phyloP scores from a whole-genome alignment of 106 monocot genomes.

The Dendrobium huoshanense region DNA sequence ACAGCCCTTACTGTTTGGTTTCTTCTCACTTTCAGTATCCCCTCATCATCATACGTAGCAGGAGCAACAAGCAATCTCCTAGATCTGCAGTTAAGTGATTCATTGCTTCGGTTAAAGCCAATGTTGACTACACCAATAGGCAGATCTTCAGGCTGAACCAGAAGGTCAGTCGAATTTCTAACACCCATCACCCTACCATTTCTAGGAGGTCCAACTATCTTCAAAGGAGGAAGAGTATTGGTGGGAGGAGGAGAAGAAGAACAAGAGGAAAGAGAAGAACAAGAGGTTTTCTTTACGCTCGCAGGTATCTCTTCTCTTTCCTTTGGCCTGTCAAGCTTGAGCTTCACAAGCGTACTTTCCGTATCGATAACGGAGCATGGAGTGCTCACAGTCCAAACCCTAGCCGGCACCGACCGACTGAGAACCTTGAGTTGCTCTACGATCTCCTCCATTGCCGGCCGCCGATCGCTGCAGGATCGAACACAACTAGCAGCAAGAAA shows the following conservation, averaged over 20 bases:
- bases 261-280: neutral
- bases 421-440: slow-evolving; percentile 57
- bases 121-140: slow-evolving; percentile 4
- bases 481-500: slow-evolving; percentile 75
- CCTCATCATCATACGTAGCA: slow-evolving; percentile 4
- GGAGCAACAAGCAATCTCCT: slow-evolving; percentile 18
- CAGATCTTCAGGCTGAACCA: slow-evolving; percentile 17
- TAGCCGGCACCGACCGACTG: slow-evolving; percentile 27
- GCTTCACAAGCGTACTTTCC: slow-evolving; percentile 20
- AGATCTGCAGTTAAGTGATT: slow-evolving; percentile 16
- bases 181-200: slow-evolving; percentile 37
- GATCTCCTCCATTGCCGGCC: slow-evolving; percentile 82
- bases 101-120: slow-evolving; percentile 3
- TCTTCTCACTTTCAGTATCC: slow-evolving; percentile 7
- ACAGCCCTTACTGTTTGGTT: slow-evolving; percentile 20
- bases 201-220: slow-evolving; percentile 25
- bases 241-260: neutral
- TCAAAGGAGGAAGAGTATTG: slow-evolving; percentile 8
- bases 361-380: slow-evolving; percentile 70
- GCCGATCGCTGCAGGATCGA: slow-evolving; percentile 38
- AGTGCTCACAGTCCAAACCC: slow-evolving; percentile 58
- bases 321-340: neutral
- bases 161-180: slow-evolving; percentile 9
- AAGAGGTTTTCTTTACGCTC: slow-evolving; percentile 10
- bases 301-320: slow-evolving; percentile 11